phyloP scores from a whole-genome alignment of 768 basidiomycete genomes.

The Mycena haematopus region DNA sequence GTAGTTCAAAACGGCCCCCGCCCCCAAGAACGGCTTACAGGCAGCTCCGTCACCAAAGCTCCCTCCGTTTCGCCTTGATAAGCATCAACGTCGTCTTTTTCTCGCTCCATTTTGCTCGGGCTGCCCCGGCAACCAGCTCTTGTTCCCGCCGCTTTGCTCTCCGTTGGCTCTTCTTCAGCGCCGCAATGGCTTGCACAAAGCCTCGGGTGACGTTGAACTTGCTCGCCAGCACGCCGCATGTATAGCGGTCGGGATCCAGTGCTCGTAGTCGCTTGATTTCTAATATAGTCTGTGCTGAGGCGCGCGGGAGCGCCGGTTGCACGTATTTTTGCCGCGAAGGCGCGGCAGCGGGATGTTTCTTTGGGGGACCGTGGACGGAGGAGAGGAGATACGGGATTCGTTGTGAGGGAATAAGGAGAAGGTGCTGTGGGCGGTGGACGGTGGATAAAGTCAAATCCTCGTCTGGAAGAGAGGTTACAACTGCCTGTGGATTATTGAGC shows the following conservation, averaged over 20 bases:
- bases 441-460: slow-evolving; percentile 76
- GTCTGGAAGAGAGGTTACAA: slow-evolving; percentile 55
- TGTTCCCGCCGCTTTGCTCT: slow-evolving; percentile 49
- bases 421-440: slow-evolving; percentile 84
- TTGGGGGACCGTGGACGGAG: slow-evolving; percentile 49
- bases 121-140: slow-evolving; percentile 53
- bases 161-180: slow-evolving; percentile 58
- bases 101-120: slow-evolving; percentile 73
- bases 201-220: slow-evolving; percentile 76
- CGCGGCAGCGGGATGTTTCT: slow-evolving; percentile 48
- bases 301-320: slow-evolving; percentile 43
- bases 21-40: no score
- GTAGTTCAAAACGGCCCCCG: background rate
- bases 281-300: slow-evolving; percentile 58
- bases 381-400: slow-evolving; percentile 74
- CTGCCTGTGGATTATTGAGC: slow-evolving; percentile 55
- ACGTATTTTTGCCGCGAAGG: slow-evolving; percentile 47
- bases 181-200: slow-evolving; percentile 71
- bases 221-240: slow-evolving; percentile 70
- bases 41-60: slow-evolving; percentile 85
- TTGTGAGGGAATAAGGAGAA: slow-evolving; percentile 73
- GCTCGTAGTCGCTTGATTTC: slow-evolving; percentile 65
- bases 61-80: slow-evolving; percentile 70
- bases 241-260: slow-evolving; percentile 63
- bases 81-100: slow-evolving; percentile 64